Evolutionary conservation across 495 filamentous ascomycete species (phyloP), one percentile per base, ranked within the genome.

Genomic region (Recurvomyces mirabilis): DNA sequence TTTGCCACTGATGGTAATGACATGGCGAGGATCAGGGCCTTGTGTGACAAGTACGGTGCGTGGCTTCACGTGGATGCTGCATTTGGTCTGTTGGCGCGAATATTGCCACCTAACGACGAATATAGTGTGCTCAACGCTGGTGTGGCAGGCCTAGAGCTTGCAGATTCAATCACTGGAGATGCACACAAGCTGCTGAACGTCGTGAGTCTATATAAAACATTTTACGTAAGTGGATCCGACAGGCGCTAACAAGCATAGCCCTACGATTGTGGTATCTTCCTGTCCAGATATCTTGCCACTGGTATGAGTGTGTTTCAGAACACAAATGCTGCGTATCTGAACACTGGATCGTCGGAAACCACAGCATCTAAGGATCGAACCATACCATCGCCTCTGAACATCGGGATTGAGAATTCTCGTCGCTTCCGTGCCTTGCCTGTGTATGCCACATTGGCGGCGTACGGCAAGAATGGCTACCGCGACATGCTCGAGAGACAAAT

Each of bases 51-150:
- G 43, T 78, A 88, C 57, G 73, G 73, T 6, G 79, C 82, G 1
- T 96, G 89, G 89, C 63, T 96, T 17, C 89, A 96, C 62, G 81
- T 87, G 20, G 89, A 95, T 55, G 89, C 81, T 68, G 85, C 88
- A 0, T 95, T 96, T 56, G 89, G 89, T 0, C 70, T 94, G 14
- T 87, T 94, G 54, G 82, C 72, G 5, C 74, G 87, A 13, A 59
- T 76, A 1, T 55, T 62, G 6, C 43, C 32, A 10, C 64, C 65
- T 0, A 68, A 58, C n/a, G 60, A 70, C 1, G 75, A 85, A 44
- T 87, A 82, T 55, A 54, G 64, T 1, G 47, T 59, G 0, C 68
- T 89, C 21, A 70, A 61, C 21, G 55, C 65, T 7, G 70, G 68
- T 5, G 70, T 67, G 2, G 71, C 72, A 6, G 84, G 84, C 2